Conservation (phyloP, 768 basidiomycete genomes). For the Suillus lakei region DNA sequence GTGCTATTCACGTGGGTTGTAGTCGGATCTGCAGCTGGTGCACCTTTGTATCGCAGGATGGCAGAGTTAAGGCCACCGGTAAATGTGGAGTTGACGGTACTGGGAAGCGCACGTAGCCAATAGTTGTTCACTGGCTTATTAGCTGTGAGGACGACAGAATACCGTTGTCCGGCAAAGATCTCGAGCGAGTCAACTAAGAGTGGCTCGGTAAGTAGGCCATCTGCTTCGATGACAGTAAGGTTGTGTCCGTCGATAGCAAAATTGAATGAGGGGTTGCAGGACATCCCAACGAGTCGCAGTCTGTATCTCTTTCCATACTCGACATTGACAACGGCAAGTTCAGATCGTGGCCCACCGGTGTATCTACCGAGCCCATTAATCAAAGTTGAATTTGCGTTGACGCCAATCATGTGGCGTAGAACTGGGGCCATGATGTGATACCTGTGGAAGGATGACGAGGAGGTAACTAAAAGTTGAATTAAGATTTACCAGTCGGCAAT, state of each 20-base stretch:
- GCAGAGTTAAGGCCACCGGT: not conserved
- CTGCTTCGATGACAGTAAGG: constrained; percentile 41
- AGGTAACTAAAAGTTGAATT: not conserved
- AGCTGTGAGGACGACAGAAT: constrained; percentile 49
- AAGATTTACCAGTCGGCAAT: not conserved
- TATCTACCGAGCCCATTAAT: not conserved
- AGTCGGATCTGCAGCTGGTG: not conserved
- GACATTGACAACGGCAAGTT: not conserved
- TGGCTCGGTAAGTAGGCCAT: constrained; percentile 31
- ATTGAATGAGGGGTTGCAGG: constrained; percentile 13
- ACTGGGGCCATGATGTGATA: not conserved
- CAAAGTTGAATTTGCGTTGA: not conserved
- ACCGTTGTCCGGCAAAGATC: constrained; percentile 40
- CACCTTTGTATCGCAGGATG: not conserved
- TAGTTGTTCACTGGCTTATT: constrained; percentile 54
- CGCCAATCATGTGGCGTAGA: not conserved
- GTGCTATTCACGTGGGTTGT: not conserved
- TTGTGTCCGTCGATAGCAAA: constrained; percentile 24
- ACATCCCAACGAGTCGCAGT: not conserved
- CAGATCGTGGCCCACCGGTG: not conserved
- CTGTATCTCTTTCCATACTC: constrained; percentile 3
- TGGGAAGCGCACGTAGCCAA: constrained; percentile 53
- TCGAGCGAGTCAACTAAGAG: constrained; percentile 40
- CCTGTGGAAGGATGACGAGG: not conserved
- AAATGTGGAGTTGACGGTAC: constrained; percentile 25